Conservation (phyloP, 208 protist genomes). For the Porcisia hertigi region DNA sequence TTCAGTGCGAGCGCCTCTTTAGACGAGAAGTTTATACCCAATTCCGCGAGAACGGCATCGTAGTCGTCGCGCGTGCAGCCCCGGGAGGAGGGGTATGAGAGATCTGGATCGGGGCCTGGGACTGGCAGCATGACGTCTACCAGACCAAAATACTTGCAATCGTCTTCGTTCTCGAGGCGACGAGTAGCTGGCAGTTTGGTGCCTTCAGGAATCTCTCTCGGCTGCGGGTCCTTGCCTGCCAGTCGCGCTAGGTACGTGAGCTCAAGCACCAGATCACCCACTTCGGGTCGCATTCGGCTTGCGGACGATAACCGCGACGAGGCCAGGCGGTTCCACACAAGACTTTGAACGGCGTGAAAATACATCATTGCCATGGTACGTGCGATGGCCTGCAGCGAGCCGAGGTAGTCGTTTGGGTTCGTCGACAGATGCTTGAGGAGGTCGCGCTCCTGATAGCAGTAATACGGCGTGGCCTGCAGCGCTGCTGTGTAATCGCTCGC, state of each 20-base stretch:
- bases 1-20: conserved; percentile 41
- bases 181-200: conserved; percentile 52
- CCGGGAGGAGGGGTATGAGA: conserved; percentile 67
- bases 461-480: conserved; percentile 60
- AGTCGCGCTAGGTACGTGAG: conserved; percentile 30
- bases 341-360: conserved; percentile 94
- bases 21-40: conserved; percentile 33
- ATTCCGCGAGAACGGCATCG: conserved; percentile 22
- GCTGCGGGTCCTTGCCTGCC: conserved; percentile 1
- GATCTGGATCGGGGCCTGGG: conserved; percentile 76
- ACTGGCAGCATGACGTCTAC: conserved; percentile 90
- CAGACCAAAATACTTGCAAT: conserved; percentile 65
- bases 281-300: conserved; percentile 38
- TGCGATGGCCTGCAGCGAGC: conserved; percentile 75
- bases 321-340: conserved; percentile 94
- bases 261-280: conserved; percentile 88
- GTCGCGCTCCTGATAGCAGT: conserved; percentile 82
- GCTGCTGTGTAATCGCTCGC: conserved; percentile 47
- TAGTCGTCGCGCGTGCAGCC: conserved; percentile 68
- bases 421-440: conserved; percentile 76
- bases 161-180: conserved; percentile 62
- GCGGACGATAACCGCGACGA: conserved; percentile 68
- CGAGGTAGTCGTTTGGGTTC: conserved; percentile 70
- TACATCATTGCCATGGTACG: conserved; percentile 91
- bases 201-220: neutral